Base-by-base conservation (phyloP, 2,329 filamentous ascomycete genomes). In the Chrysoporthe austroafricana region DNA sequence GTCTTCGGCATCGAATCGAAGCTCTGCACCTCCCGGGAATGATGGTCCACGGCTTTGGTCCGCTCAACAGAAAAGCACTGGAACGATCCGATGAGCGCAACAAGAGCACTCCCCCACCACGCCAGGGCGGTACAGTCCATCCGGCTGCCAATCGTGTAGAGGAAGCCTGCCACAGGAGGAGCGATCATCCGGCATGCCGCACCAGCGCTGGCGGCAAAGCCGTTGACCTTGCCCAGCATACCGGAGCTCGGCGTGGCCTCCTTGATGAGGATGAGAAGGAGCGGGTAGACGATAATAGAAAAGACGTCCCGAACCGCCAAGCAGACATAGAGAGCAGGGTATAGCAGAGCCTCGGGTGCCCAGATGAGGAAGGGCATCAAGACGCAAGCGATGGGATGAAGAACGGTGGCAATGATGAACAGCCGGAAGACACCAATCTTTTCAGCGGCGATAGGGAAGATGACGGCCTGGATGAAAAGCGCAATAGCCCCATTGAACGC, bases 151-250 rank as follows among this genome's bases (percentile, higher is more conserved):
- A 86, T 74, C 0, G 86, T 83, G 76, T 90, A 91, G 3, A 91
- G 77, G 70, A 85, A 89, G 2, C 89, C 89, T 2, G 87, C 85
- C 18, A 91, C 75, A 0, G 89, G 89, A 6, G 89, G 89, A 0
- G 89, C 88, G 13, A 91, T 79, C 77, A 91, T 92, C 66, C 90
- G 83, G 73, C 88, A 91, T 7, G 86, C 88, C 7, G 88, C 88
- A 36, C 88, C 88, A 2, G 87, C 88, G 67, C 87, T 89, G 62
- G 89, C 88, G 32, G 88, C 88, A 56, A 91, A 77, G 4, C 89
- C 89, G 69, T 91, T 91, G 72, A 91, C 85, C 72, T 84, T 88
- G 63, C 89, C 89, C 50, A 90, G 79, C 7, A 88, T 83, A 54
- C 79, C 80, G 7, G 82, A 78, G 43, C 81, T 83, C 1, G 88